Evolutionary conservation across 2,329 filamentous ascomycete genomes (phyloP), one percentile per base, ranked within the genome.

Genomic region (Colletotrichum sublineola): DNA sequence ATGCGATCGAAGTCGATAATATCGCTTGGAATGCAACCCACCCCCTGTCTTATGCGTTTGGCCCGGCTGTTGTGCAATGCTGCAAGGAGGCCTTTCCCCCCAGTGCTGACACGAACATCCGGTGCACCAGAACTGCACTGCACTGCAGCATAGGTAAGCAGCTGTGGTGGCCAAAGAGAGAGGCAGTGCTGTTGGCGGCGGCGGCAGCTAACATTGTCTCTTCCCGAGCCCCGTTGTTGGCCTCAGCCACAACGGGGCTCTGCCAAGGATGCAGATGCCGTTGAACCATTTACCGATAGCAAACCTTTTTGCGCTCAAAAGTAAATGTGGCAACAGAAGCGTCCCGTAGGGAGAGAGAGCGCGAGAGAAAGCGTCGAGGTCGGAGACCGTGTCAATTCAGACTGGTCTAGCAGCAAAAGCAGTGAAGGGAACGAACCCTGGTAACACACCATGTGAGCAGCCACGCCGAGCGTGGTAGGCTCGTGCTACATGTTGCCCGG

Each of bases 51-150:
- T 24, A 24, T 24, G 24, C 24, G 24, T 24, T 24, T 24, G 24
- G 24, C 24, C 24, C 24, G 24, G 24, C 24, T 24, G 24, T 24
- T 24, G 24, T 24, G 24, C 24, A 24, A 24, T 24, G 24, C 24
- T 24, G 24, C 24, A 24, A 24, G 24, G 24, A 24, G 24, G 24
- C 24, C 24, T 24, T 24, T 24, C 24, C 24, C 24, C 24, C 24
- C 24, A 24, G 24, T 24, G 24, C 63, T 71, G 68, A 71, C 68
- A 56, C 42, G 46, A 67, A 63, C 60, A 46, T 61, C 18, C 24
- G 24, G 24, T 24, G 24, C 24, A 24, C 24, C 24, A 24, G 24
- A 24, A 24, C 24, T 24, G 24, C 24, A 24, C 24, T 24, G 24
- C 24, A 24, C 24, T 24, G 1, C 1, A 24, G 24, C 24, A 24